Evolutionary conservation across 306 rosid species (phyloP), one percentile per base, ranked within the genome.

Genomic region (Cucurbita moschata): DNA sequence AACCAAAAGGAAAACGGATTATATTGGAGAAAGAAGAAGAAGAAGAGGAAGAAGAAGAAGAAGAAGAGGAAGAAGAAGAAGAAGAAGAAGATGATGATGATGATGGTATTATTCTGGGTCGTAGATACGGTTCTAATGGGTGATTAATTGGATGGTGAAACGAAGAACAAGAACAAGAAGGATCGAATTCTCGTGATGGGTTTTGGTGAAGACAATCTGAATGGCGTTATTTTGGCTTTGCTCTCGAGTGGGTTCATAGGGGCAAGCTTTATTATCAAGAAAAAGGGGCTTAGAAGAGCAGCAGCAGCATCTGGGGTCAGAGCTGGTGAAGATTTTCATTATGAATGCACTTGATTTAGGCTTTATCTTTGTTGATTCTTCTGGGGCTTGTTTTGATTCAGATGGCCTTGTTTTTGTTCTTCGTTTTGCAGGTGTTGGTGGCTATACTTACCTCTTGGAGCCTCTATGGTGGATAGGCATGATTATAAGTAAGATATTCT

Each of bases 381-480:
- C 37, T 44, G 75, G 71, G 21, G 18, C 71, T 75, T 75, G 30
- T 51, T 78, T 7, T 3, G 18, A 60, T 35, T 60, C 67, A 37
- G 50, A 53, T 66, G 66, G 70, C 53, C 1, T 51, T 75, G 78
- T 49, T 8, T 50, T 81, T 81, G 54, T 8, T 69, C 71, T 37
- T 69, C 10, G 44, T 50, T 57, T 77, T 82, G 79, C 23, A 92
- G 97, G 96, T 72, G 80, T 83, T 85, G 97, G 96, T 59, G 97
- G 97, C 5, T 85, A 83, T 75, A 79, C 89, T 83, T 92, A 92
- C 78, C 96, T 92, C 68, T 75, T 87, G 83, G 97, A 92, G 79
- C 96, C 96, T 80, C 87, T 89, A 3, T 89, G 97, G 97, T 92
- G 97, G 97, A 63, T 88, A 14, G 97, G 97, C 66, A 65, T 88